Base-by-base conservation (phyloP, 1,139 yeast genomes). In the Scheffersomyces illinoinensis region DNA sequence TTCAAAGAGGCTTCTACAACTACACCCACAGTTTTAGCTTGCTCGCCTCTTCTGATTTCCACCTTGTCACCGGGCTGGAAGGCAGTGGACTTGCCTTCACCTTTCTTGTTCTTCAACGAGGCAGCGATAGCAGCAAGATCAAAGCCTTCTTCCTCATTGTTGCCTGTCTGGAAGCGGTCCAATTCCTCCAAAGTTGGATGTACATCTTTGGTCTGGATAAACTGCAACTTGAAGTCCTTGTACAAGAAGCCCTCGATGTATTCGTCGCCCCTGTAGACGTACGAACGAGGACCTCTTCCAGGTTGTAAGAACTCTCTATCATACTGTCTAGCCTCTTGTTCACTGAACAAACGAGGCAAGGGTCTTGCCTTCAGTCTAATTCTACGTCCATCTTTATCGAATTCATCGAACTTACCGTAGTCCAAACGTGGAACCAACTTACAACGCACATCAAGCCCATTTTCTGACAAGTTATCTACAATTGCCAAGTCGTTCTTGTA, bases 41-140 rank as follows among this genome's bases (percentile, higher is more conserved):
- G 98, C 76, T 95, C 99, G 71, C 99, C 99, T 65, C 88, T 86
- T 60, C 90, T 84, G 54, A 95, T 90, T 74, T 93, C 97, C 56
- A 95, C 98, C 69, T 91, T 86, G 71, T 95, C 99, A 64, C 97
- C 98, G 4, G 96, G 92, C 73, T 92, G 97, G 79, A 93, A 95
- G 7, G 84, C 78, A 26, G 88, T 81, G 3, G 76, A 67, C 26
- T 70, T 69, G 14, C 74, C 73, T 43, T 72, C 78, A 26, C 69
- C 61, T 52, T 68, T 69, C 49, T 89, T 83, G 60, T 85, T 86
- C 70, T 90, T 91, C 67, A 95, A 81, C 20, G 93, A 86, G 61
- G 93, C 92, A 1, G 97, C 96, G 63, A 95, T 87, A 0, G 93
- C 87, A 4, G 92, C 87, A 61, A 95, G 80, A 72, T 95, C 98